Base-by-base conservation (phyloP, 1,139 yeast genomes). In the Candida labiduridarum region DNA sequence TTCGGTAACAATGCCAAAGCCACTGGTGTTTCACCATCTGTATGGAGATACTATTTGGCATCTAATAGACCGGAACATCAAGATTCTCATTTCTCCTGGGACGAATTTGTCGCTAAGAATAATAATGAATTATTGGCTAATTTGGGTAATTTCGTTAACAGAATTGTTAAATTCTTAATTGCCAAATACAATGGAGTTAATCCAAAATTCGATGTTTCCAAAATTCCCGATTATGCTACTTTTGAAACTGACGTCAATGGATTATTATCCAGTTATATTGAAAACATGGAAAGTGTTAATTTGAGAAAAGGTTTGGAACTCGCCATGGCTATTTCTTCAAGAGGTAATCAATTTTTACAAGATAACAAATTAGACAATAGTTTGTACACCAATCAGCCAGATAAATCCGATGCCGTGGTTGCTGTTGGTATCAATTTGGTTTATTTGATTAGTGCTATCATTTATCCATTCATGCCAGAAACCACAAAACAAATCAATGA, bases 1-100 rank as follows among this genome's bases (percentile, higher is more conserved):
- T 94, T 94, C 65, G 99, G 99, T 65, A 92, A 94, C 74, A 91
- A 90, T 66, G 99, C 99, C 40, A 85, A 90, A 71, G 97, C 89
- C 40, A 89, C 96, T 39, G 97, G 97, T 38, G 71, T 94, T 35
- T 78, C 96, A 2, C 84, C 98, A 42, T 87, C 96, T 38, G 97
- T 94, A 43, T 94, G 99, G 99, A 85, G 99, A 79, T 94, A 92
- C 72, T 95, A 94, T 71, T 79, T 94, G 67, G 87, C 96, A 2
- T 82, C 92, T 43, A 84, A 92, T 39, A 85, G 99, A 69, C 99
- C 99, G 27, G 99, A 94, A 76, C 78, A 91, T 45, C 85, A 96
- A 45, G 99, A 94, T 69, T 85, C 99, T 31, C 97, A 92, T 66
- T 94, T 94, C 71, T 91, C 98, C 2, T 94, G 99, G 99, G 82